Evolutionary conservation across 108 stramenopile species (phyloP).

Genomic region (Pseudonitzschia multiseries): DNA sequence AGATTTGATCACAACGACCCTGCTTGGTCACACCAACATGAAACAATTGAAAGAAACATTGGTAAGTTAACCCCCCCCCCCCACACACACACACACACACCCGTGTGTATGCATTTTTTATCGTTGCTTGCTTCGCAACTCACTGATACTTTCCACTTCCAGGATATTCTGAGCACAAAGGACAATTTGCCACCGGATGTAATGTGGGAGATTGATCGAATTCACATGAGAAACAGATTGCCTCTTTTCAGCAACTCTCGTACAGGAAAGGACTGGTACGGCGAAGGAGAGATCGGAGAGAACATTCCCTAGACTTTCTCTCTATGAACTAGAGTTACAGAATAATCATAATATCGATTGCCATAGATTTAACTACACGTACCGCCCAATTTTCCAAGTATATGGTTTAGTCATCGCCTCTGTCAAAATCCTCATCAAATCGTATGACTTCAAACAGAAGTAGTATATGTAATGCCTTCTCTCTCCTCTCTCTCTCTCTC

Average conservation of each 20-base stretch:
- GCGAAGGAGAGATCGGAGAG: constrained; percentile 89
- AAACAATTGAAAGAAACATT: constrained; percentile 76
- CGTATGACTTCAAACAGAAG: not conserved
- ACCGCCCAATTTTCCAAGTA: not conserved
- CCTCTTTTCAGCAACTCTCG: constrained; percentile 77
- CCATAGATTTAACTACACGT: not conserved
- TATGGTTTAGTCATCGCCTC: not conserved
- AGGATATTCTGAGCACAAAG: constrained; percentile 59
- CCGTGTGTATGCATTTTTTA: no score
- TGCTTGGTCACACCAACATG: constrained; percentile 85
- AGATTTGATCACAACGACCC: constrained; percentile 75
- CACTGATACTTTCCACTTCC: not conserved
- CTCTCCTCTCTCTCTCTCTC: no score
- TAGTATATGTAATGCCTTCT: not conserved
- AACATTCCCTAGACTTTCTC: constrained; percentile 64
- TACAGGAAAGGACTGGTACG: constrained; percentile 86
- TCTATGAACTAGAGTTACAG: not conserved
- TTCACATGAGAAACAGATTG: constrained; percentile 88
- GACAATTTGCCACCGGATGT: constrained; percentile 68
- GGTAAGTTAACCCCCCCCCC: no score
- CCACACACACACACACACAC: no score
- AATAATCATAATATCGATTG: not conserved
- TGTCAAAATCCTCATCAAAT: not conserved
- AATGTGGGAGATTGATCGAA: constrained; percentile 89
- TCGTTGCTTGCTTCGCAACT: not conserved